A percentile compares a stretch with the other conserved stretches of the same genome.
Evolutionary conservation across 768 basidiomycete species (phyloP).

Genomic region (Boletus rubroflammeus): DNA sequence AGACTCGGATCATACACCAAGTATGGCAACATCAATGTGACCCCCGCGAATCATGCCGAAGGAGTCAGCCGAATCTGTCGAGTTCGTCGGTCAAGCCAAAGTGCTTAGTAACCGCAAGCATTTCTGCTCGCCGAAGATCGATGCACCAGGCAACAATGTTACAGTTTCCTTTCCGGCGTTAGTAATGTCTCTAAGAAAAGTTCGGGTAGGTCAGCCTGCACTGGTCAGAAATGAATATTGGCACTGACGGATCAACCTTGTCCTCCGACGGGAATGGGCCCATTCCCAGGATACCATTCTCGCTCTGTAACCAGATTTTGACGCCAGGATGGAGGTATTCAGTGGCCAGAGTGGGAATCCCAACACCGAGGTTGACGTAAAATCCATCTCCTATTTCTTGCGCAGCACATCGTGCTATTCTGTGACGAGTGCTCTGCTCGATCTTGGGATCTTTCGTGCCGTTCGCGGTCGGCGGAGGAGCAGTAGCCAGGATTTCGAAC

Average conservation of each 20-base stretch:
- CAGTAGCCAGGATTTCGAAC: slow-evolving; percentile 69
- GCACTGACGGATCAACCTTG: slow-evolving; percentile 71
- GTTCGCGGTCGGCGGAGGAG: slow-evolving; percentile 39
- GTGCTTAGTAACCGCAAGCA: slow-evolving; percentile 32
- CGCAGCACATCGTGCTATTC: slow-evolving; percentile 80
- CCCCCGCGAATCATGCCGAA: slow-evolving; percentile 97
- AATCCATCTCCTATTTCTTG: slow-evolving; percentile 84
- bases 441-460: slow-evolving; percentile 45
- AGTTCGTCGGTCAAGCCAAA: slow-evolving; percentile 21
- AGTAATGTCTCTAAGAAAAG: slow-evolving; percentile 63
- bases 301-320: slow-evolving; percentile 80
- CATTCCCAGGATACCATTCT: slow-evolving; percentile 86
- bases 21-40: slow-evolving; percentile 88
- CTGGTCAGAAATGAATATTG: neutral
- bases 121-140: slow-evolving; percentile 76
- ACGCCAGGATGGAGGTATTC: slow-evolving; percentile 67
- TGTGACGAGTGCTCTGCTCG: slow-evolving; percentile 53
- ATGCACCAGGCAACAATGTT: slow-evolving; percentile 84
- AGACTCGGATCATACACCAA: slow-evolving; percentile 65
- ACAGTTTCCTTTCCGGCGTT: slow-evolving; percentile 94
- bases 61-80: slow-evolving; percentile 73
- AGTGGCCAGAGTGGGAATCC: slow-evolving; percentile 86
- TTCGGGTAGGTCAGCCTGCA: slow-evolving; percentile 36
- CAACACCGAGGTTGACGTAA: slow-evolving; percentile 84
- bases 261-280: slow-evolving; percentile 77